phyloP scores from a whole-genome alignment of 140 eudicot genomes.

The Stevia rebaudiana region DNA sequence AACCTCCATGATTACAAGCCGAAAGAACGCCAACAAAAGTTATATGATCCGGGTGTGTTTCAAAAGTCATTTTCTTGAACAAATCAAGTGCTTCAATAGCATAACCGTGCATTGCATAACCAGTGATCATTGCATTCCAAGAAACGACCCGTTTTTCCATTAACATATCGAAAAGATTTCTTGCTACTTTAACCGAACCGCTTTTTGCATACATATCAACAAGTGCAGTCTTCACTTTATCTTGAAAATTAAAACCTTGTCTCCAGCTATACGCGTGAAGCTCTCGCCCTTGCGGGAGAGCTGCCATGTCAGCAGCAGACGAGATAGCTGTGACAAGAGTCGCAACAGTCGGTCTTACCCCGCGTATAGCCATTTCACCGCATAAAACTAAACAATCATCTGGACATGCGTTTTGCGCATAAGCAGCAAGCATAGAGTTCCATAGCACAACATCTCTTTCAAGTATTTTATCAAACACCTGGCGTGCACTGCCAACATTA shows the following conservation, averaged over 20 bases:
- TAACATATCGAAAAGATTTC: constrained; percentile 48
- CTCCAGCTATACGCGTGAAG: constrained; percentile 72
- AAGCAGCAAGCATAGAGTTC: constrained; percentile 79
- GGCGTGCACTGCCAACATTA: constrained; percentile 39
- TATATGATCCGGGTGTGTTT: constrained; percentile 59
- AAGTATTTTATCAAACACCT: constrained; percentile 55
- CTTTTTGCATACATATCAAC: constrained; percentile 87
- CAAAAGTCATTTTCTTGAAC: constrained; percentile 43
- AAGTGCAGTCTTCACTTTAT: constrained; percentile 63
- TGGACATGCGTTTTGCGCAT: constrained; percentile 62
- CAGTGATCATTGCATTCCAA: constrained; percentile 79
- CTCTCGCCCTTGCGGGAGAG: constrained; percentile 57
- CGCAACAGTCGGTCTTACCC: constrained; percentile 58
- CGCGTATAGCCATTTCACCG: constrained; percentile 44
- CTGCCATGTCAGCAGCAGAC: constrained; percentile 61
- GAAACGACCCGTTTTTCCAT: constrained; percentile 58
- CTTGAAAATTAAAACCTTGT: constrained; percentile 53
- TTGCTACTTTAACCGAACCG: constrained; percentile 54
- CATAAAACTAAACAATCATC: constrained; percentile 56
- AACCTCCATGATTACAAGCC: constrained; percentile 74
- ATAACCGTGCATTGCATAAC: constrained; percentile 75
- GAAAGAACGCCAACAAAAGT: constrained; percentile 74
- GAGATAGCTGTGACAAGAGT: constrained; percentile 65
- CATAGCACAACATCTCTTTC: constrained; percentile 71
- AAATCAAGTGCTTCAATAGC: constrained; percentile 54